Percentiles rank a stretch among this genome's conserved stretches.
Conservation (phyloP, 2,329 filamentous ascomycete species). For the Exophiala calicioides region DNA sequence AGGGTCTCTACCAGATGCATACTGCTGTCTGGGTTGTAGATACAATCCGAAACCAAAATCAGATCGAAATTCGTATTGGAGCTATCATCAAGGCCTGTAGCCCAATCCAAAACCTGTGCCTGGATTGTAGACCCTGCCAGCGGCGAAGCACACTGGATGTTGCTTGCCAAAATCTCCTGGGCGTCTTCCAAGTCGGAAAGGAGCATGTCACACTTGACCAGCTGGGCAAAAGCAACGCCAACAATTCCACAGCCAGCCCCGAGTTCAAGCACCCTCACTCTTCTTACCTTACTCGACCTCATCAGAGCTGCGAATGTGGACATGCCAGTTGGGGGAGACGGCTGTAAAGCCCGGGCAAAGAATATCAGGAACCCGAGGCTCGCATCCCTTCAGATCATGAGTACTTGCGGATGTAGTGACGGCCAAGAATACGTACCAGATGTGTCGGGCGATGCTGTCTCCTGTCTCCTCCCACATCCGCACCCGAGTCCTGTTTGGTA, state of each 20-base stretch:
- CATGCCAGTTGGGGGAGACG: slow-evolving; percentile 30
- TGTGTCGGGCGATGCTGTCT: slow-evolving; percentile 70
- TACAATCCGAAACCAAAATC: slow-evolving; percentile 69
- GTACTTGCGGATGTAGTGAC: slow-evolving; percentile 16
- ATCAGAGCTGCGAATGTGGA: slow-evolving; percentile 39
- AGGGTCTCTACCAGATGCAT: slow-evolving; percentile 64
- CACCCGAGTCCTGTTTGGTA: slow-evolving; percentile 44
- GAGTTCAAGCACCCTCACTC: slow-evolving; percentile 61
- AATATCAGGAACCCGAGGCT: slow-evolving; percentile 59
- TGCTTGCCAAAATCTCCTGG: slow-evolving; percentile 59
- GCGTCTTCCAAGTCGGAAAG: slow-evolving; percentile 69
- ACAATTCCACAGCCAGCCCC: slow-evolving; percentile 70
- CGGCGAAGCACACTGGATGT: slow-evolving; percentile 50
- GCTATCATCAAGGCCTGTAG: slow-evolving; percentile 45
- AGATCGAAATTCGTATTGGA: slow-evolving; percentile 52
- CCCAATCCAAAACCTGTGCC: slow-evolving; percentile 65
- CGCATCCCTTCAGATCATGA: slow-evolving; percentile 51
- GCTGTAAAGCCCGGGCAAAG: slow-evolving; percentile 47
- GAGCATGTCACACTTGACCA: slow-evolving; percentile 54
- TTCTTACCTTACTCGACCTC: slow-evolving; percentile 30
- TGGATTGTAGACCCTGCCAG: slow-evolving; percentile 45
- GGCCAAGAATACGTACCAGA: slow-evolving; percentile 55
- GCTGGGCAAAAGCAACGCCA: slow-evolving; percentile 62
- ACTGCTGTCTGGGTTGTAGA: slow-evolving; percentile 69
- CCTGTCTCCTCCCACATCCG: slow-evolving; percentile 69